These are phyloP conservation scores for Backusella mclennaniae DNA, from an alignment of 192 early-diverging fungal genomes.

Conservation along the genomic window DNA sequence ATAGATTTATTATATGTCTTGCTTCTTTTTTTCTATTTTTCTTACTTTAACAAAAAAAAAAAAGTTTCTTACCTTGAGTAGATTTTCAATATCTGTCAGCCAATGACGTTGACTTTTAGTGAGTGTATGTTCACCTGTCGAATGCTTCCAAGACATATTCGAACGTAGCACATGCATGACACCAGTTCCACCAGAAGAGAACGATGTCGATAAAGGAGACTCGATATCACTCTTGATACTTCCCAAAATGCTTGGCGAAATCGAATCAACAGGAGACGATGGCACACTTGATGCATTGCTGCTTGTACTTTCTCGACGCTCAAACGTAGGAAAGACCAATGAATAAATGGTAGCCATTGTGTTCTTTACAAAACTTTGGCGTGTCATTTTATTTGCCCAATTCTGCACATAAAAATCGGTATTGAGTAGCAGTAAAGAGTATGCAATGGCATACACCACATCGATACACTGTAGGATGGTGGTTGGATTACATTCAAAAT, in stretches of 20 bases:
- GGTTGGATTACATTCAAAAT: conserved; percentile 77
- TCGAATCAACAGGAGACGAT: background rate
- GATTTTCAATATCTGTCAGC: conserved; percentile 6
- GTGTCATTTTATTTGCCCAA: conserved; percentile 64
- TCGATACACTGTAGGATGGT: conserved; percentile 40
- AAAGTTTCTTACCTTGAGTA: background rate
- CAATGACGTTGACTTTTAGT: background rate
- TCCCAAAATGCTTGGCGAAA: background rate
- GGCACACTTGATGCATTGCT: background rate
- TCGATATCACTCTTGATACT: background rate
- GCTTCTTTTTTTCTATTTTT: background rate
- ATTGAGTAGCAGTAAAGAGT: conserved; percentile 85
- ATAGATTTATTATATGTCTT: background rate
- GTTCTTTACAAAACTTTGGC: conserved; percentile 69
- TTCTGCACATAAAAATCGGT: conserved; percentile 89
- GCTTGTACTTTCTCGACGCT: background rate
- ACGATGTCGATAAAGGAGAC: background rate
- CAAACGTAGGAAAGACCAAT: background rate
- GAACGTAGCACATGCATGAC: background rate
- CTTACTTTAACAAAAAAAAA: background rate
- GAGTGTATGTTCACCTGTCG: background rate
- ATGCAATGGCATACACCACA: conserved; percentile 80
- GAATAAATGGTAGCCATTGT: conserved; percentile 44
- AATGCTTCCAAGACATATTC: conserved; percentile 4
- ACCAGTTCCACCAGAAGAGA: background rate